Base-by-base conservation (phyloP, 495 filamentous ascomycete species). In the Penicillium mononematosum region DNA sequence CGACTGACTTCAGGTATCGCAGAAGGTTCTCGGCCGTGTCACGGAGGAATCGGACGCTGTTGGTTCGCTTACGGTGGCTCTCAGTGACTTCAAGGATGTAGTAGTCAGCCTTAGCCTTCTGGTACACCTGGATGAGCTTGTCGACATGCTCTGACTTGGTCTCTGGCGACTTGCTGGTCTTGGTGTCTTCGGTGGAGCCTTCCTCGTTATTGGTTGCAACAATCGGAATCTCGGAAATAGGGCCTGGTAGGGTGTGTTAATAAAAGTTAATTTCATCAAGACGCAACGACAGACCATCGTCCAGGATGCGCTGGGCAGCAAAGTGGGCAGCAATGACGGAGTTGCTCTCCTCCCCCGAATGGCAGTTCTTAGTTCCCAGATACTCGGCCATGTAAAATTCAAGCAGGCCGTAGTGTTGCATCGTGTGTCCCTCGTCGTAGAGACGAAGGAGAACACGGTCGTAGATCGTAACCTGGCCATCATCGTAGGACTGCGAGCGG, bases 21-120 rank as follows among this genome's bases (percentile, higher is more conserved):
- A 78, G 56, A 0, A 70, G 61, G 55, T 81, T 81, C 51, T 80
- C 78, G 4, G 74, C 73, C 9, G 75, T 79, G 57, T 81, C 78
- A 3, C 78, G 77, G 19, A 81, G 71, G 47, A 79, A 81, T 8
- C 72, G 70, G n/a, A 75, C 73, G 10, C 66, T 67, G 31, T 52
- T 64, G 22, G 70, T 68, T 20, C 49, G 51, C 3, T 62, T 58
- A n/a, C 63, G 62, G 14, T 69, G 61, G 32, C 22, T 54, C 3
- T 63, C 45, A 5, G 47, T 53, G 4, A 60, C 62, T 6, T 48
- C 50, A 27, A 56, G 45, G 17, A 41, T 49, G 51, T 71, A 70
- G 58, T 74, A 78, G 4, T 79, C 71, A 4, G 68, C 59, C 32
- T 71, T 75, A 19, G 78, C 77, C 27, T 56, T 51, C 16, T 68